Evolutionary conservation across 495 filamentous ascomycete genomes (phyloP).

Genomic region (Acidiella bohemica): DNA sequence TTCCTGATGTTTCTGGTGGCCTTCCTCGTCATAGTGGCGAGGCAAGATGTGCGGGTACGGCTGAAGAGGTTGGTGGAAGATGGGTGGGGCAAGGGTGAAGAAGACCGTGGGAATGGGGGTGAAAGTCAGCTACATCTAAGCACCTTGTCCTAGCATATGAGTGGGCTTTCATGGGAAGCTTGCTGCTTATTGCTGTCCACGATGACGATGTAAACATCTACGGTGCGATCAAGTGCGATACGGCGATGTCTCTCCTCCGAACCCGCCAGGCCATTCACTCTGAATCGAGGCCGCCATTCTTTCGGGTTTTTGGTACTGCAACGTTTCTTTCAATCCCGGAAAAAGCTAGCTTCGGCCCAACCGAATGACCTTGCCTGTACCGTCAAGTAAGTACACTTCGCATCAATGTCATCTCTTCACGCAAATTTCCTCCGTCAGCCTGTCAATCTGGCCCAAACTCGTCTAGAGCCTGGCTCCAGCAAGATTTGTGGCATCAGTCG

Average conservation of each 20-base stretch:
- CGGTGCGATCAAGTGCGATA: no score
- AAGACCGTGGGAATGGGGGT: constrained; percentile 90
- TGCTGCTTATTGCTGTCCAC: neutral
- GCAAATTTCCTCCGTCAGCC: neutral
- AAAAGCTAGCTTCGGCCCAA: neutral
- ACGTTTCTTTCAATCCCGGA: neutral
- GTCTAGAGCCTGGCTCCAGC: no score
- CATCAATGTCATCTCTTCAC: no score
- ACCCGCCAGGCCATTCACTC: no score
- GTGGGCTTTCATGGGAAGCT: neutral
- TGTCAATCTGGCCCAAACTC: neutral
- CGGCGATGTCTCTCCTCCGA: no score
- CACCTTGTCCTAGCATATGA: neutral
- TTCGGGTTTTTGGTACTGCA: neutral
- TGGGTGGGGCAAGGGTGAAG: constrained; percentile 71
- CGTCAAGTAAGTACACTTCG: neutral
- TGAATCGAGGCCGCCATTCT: neutral
- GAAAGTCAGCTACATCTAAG: constrained; percentile 89
- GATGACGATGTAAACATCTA: no score
- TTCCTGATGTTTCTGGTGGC: constrained; percentile 72
- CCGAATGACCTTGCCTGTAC: neutral
- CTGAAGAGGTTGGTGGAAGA: constrained; percentile 50
- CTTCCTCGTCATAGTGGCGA: constrained; percentile 61
- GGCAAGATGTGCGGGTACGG: constrained; percentile 61
- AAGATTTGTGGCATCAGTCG: neutral